phyloP scores from a whole-genome alignment of 2,329 filamentous ascomycete genomes.

The Epichloe amarillans region DNA sequence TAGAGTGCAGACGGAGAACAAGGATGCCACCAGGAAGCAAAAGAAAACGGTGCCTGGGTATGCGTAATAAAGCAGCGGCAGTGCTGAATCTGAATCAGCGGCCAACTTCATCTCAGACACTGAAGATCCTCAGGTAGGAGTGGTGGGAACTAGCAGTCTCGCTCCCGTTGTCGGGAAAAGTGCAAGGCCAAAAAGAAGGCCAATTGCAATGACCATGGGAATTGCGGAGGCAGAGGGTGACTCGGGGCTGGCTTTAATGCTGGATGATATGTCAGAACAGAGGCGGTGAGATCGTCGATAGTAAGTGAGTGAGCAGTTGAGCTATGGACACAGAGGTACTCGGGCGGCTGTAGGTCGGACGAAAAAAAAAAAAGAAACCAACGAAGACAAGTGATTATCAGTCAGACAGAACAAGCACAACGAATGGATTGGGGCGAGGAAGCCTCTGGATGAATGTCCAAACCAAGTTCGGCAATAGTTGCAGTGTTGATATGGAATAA shows the following conservation, averaged over 20 bases:
- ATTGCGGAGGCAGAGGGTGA: neutral
- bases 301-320: neutral
- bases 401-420: neutral
- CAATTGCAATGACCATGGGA: neutral
- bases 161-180: neutral
- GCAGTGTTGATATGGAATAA: neutral
- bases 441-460: neutral
- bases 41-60: slow-evolving; percentile 43
- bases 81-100: slow-evolving; percentile 11
- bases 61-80: slow-evolving; percentile 40
- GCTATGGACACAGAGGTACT: neutral
- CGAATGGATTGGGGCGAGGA: neutral
- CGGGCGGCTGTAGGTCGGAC: neutral
- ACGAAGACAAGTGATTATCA: neutral
- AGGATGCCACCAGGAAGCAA: slow-evolving; percentile 41
- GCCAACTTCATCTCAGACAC: slow-evolving; percentile 1
- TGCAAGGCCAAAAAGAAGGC: neutral
- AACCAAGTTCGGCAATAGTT: neutral
- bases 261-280: neutral
- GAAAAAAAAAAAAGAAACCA: neutral
- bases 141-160: too few species aligned
- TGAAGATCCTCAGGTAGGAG: neutral
- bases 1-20: slow-evolving; percentile 38
- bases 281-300: neutral
- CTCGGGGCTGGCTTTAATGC: neutral